phyloP scores from a whole-genome alignment of 257 asterid genomes.

The Scutellaria galericulata region DNA sequence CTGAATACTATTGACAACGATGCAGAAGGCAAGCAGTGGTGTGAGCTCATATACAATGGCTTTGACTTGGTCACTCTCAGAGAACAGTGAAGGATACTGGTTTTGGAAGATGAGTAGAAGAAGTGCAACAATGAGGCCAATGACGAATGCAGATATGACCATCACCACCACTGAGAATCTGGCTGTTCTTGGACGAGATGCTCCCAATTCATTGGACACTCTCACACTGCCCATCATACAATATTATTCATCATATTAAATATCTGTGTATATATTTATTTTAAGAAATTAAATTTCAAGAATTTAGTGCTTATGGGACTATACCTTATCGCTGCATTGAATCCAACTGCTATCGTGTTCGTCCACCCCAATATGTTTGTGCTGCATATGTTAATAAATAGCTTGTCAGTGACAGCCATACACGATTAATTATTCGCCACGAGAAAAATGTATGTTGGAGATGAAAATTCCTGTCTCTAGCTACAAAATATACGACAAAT shows the following conservation, averaged over 20 bases:
- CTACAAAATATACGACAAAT: no score
- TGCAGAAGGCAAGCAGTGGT: constrained; percentile 29
- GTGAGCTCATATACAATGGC: constrained; percentile 12
- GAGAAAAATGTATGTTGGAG: no score
- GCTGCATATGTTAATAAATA: constrained; percentile 25
- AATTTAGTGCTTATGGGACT: no score
- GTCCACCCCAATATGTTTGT: constrained; percentile 49
- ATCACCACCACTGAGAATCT: constrained; percentile 53
- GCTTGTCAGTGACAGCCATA: no score
- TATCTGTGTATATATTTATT: no score
- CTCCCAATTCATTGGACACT: constrained; percentile 61
- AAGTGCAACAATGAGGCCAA: constrained; percentile 30
- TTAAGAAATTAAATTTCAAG: no score
- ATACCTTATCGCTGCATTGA: constrained; percentile 53
- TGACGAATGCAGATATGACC: constrained; percentile 37
- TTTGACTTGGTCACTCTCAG: constrained; percentile 14
- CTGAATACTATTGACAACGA: constrained; percentile 24
- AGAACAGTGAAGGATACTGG: constrained; percentile 36
- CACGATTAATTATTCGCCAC: no score
- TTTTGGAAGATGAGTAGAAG: constrained; percentile 23
- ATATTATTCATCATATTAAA: not conserved
- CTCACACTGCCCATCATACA: constrained; percentile 43
- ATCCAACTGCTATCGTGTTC: constrained; percentile 39
- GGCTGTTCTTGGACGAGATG: constrained; percentile 57
- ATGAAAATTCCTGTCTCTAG: no score